Percentiles rank a stretch among this genome's conserved stretches.
These are phyloP conservation scores for Trichoderma sp. DNA, from an alignment of 2,329 filamentous ascomycete genomes.

Conservation along the genomic window DNA sequence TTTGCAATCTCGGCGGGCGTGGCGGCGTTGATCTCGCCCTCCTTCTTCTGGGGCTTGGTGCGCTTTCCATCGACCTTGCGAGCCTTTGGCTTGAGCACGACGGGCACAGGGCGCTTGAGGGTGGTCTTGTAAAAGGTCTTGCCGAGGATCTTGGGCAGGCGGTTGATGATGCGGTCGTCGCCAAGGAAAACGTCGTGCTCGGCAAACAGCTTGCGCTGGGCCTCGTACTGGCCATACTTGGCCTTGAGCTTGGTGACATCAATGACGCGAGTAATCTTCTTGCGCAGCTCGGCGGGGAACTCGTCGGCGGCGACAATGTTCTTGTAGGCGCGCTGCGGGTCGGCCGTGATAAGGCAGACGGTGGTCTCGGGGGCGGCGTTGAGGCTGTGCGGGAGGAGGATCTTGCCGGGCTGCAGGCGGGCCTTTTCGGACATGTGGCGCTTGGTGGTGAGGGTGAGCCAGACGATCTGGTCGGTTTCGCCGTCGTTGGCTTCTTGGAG, in stretches of 20 bases:
- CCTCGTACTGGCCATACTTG: slow-evolving; percentile 89
- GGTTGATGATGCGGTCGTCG: slow-evolving; percentile 80
- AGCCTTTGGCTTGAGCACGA: slow-evolving; percentile 67
- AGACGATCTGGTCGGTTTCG: slow-evolving; percentile 57
- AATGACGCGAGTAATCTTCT: slow-evolving; percentile 75
- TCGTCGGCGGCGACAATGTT: slow-evolving; percentile 76
- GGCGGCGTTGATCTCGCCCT: slow-evolving; percentile 51
- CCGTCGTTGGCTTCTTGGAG: slow-evolving; percentile 53
- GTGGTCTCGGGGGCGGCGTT: slow-evolving; percentile 66
- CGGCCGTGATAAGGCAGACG: slow-evolving; percentile 85
- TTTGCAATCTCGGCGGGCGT: slow-evolving; percentile 69
- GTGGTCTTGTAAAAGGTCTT: slow-evolving; percentile 91
- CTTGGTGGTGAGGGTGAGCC: slow-evolving; percentile 67
- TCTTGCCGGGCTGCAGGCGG: slow-evolving; percentile 81
- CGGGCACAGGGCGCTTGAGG: slow-evolving; percentile 82
- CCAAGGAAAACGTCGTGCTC: slow-evolving; percentile 95
- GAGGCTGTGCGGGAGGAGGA: slow-evolving; percentile 75
- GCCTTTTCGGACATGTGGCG: slow-evolving; percentile 71
- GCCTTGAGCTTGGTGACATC: slow-evolving; percentile 77
- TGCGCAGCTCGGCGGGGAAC: slow-evolving; percentile 68
- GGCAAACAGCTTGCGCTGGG: slow-evolving; percentile 76
- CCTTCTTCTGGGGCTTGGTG: slow-evolving; percentile 60
- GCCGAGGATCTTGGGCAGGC: slow-evolving; percentile 76
- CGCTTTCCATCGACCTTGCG: slow-evolving; percentile 64
- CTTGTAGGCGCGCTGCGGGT: slow-evolving; percentile 85